Conservation (phyloP, 768 basidiomycete genomes). For the Trichaptum fuscoviolaceum region DNA sequence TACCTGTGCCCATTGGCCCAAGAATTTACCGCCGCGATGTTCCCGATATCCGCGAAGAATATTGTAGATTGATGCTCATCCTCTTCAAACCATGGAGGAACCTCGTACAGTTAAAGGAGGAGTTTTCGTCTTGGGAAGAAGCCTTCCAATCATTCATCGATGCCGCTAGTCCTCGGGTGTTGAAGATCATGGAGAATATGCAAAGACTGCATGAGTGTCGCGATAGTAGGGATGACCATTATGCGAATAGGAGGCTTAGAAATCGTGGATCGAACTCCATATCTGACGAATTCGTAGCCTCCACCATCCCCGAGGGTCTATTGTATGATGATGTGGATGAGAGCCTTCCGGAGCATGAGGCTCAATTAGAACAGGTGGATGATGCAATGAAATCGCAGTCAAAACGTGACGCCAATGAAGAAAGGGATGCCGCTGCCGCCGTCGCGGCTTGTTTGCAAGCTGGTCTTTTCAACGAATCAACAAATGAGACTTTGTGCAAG, state of each 20-base stretch:
- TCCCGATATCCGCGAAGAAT: constrained; percentile 13
- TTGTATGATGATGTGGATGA: constrained; percentile 15
- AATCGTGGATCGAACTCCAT: not conserved
- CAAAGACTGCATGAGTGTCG: constrained; percentile 36
- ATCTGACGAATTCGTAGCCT: constrained; percentile 6
- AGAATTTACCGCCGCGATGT: constrained; percentile 27
- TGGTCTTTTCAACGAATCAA: constrained; percentile 8
- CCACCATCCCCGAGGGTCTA: constrained; percentile 12
- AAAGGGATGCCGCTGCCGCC: not conserved
- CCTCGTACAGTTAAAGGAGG: constrained; percentile 20
- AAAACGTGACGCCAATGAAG: not conserved
- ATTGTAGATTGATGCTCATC: constrained; percentile 34
- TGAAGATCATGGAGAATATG: constrained; percentile 32
- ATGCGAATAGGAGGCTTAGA: constrained; percentile 14
- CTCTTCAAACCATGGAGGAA: constrained; percentile 38
- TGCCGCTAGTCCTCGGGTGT: constrained; percentile 6
- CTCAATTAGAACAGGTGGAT: not conserved
- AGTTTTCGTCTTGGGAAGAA: constrained; percentile 22
- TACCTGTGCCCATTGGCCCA: constrained; percentile 33
- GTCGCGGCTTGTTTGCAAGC: constrained; percentile 4
- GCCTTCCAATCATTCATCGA: constrained; percentile 22
- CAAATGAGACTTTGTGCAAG: not conserved
- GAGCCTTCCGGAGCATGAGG: not conserved
- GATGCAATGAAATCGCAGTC: not conserved
- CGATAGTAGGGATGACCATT: constrained; percentile 30